A percentile compares a stretch with the other conserved stretches of the same genome.
These are phyloP conservation scores for Helenozyma rhizophorensis DNA, from an alignment of 805 yeast species.

Conservation along the genomic window DNA sequence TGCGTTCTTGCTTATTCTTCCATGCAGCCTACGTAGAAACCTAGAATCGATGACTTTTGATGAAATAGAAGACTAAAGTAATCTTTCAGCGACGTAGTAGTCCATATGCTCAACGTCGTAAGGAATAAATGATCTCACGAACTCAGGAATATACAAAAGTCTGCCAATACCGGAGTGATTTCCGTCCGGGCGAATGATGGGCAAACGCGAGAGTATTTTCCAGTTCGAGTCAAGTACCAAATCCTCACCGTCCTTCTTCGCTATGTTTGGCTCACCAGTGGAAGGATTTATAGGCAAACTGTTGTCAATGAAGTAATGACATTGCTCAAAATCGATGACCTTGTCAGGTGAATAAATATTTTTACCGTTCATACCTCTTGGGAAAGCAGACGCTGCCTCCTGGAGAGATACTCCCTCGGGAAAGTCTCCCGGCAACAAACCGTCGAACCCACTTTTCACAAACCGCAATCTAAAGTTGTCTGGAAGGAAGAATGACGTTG, in stretches of 20 bases:
- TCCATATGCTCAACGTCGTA: slow-evolving; percentile 43
- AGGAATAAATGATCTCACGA: slow-evolving; percentile 20
- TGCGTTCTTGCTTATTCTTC: no score
- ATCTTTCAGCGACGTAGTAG: slow-evolving; percentile 40
- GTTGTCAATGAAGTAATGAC: slow-evolving; percentile 73
- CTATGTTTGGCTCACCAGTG: slow-evolving; percentile 34
- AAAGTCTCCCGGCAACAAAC: slow-evolving; percentile 86
- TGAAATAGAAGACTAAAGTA: no score
- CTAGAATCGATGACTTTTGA: no score
- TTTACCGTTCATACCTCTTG: slow-evolving; percentile 68
- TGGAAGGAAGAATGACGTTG: slow-evolving; percentile 80
- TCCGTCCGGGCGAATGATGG: slow-evolving; percentile 50
- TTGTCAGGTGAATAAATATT: slow-evolving; percentile 63
- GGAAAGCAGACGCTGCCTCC: slow-evolving; percentile 42
- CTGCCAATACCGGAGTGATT: slow-evolving; percentile 52
- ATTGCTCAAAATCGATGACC: slow-evolving; percentile 43
- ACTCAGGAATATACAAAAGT: slow-evolving; percentile 47
- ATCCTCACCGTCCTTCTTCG: slow-evolving; percentile 12
- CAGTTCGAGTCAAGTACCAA: slow-evolving; percentile 32
- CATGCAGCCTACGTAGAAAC: no score
- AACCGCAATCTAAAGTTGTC: slow-evolving; percentile 60
- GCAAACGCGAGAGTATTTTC: slow-evolving; percentile 45
- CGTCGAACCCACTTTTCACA: slow-evolving; percentile 75
- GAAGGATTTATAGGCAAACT: slow-evolving; percentile 42
- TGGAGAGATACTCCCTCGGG: slow-evolving; percentile 32